Evolutionary conservation across 2,329 filamentous ascomycete genomes (phyloP), one percentile per base, ranked within the genome.

Genomic region (Fusarium paranaense): DNA sequence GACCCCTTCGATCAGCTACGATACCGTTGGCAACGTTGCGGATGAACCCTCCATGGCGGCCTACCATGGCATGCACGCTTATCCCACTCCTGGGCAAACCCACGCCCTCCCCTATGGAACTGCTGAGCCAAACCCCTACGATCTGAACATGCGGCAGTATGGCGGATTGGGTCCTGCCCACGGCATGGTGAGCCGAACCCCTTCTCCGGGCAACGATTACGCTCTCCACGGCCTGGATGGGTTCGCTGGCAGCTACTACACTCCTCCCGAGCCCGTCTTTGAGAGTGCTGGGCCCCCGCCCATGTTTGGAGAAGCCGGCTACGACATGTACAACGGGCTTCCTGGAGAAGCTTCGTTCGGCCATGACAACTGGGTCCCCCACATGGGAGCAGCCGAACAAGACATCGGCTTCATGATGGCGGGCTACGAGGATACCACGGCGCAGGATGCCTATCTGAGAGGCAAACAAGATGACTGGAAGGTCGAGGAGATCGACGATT

Each of bases 391-490:
- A 6, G 64, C 35, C 11, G 64, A 60, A 4, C 69, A 70, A 25
- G 69, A 71, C 30, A 38, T 67, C 42, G 67, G 62, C 37, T 66
- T 71, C 20, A 30, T 62, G 45, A 57, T 73, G 45, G 56, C 42
- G 40, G 72, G 62, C 20, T 72, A 69, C 32, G 62, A 64, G 30
- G 71, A 71, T 38, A 22, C 63, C 4, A 67, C 64, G 57, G 70
- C 74, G 20, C 78, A 80, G 57, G 78, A 80, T 22, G 75, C 67
- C 7, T 82, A 81, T 57, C 75, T 84, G 32, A 78, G 74, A 50
- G 82, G 83, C 25, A 77, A 73, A 11, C 76, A 81, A 35, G 75
- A 73, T 13, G 82, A 82, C 60, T 84, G 83, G 83, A 75, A 80
- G 64, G 73, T 83, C 10, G 80, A 82, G 70, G 76, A 81, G 22